Evolutionary conservation across 352 stramenopile genomes (phyloP).

Genomic region (Pythium catenulatum): DNA sequence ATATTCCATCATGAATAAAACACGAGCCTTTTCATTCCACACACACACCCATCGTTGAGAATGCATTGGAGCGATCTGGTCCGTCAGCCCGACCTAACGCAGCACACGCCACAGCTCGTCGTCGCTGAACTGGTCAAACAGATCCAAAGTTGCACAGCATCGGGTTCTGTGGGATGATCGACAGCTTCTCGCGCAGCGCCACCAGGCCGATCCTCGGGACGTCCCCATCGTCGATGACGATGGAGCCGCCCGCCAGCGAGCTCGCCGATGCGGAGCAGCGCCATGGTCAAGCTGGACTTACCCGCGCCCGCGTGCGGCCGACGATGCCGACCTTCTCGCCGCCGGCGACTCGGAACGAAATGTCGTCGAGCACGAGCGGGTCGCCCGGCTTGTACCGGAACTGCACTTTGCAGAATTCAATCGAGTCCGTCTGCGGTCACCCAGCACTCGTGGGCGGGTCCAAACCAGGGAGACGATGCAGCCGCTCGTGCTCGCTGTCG

Average conservation of each 20-base stretch:
- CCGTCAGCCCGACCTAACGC: slow-evolving; percentile 75
- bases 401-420: slow-evolving; percentile 88
- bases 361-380: slow-evolving; percentile 63
- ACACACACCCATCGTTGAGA: too few species aligned
- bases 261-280: slow-evolving; percentile 96
- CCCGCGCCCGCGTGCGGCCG: slow-evolving; percentile 91
- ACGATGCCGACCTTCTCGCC: slow-evolving; percentile 90
- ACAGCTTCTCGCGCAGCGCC: slow-evolving; percentile 51
- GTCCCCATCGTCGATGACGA: slow-evolving; percentile 69
- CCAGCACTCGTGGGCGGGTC: too few species aligned
- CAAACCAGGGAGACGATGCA: not conserved
- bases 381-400: slow-evolving; percentile 83
- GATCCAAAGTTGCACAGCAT: slow-evolving; percentile 95
- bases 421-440: slow-evolving; percentile 81
- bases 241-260: slow-evolving; percentile 88
- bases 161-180: slow-evolving; percentile 85
- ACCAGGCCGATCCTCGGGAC: slow-evolving; percentile 56
- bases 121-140: slow-evolving; percentile 83
- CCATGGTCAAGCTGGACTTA: slow-evolving; percentile 93
- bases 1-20: too few species aligned
- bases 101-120: slow-evolving; percentile 85
- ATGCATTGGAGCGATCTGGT: too few species aligned
- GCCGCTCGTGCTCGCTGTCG: slow-evolving; percentile 52
- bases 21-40: too few species aligned
- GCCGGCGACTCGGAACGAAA: slow-evolving; percentile 71